Evolutionary conservation across 2,329 filamentous ascomycete species (phyloP).

Genomic region (Colletotrichum chrysophilum): DNA sequence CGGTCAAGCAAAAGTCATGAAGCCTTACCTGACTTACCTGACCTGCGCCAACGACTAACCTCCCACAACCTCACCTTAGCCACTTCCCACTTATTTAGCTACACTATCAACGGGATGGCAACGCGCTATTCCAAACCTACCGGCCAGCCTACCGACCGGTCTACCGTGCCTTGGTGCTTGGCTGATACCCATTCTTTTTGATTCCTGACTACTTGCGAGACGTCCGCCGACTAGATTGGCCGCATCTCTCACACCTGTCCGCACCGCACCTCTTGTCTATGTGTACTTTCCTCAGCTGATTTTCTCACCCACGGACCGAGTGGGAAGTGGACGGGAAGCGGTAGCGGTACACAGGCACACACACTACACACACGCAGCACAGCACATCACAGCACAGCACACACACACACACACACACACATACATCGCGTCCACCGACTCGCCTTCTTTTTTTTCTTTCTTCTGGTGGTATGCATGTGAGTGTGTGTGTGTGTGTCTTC

Average conservation of each 20-base stretch:
- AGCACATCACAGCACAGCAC: neutral
- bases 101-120: slow-evolving; percentile 16
- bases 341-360: neutral
- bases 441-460: neutral
- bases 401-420: neutral
- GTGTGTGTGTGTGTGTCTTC: neutral
- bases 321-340: neutral
- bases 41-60: neutral
- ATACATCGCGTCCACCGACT: neutral
- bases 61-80: neutral
- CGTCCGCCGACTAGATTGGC: neutral
- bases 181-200: neutral
- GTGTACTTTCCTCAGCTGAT: neutral
- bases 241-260: neutral
- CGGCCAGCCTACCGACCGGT: neutral
- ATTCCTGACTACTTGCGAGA: neutral
- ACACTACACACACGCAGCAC: neutral
- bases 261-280: neutral
- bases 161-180: neutral
- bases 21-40: slow-evolving; percentile 1
- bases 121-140: slow-evolving; percentile 3
- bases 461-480: neutral
- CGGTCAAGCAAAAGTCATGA: neutral
- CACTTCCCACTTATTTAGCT: neutral
- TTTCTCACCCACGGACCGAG: neutral